A percentile compares a stretch with the other conserved stretches of the same genome.
Conservation (phyloP, 169 alveolate species). For the Cryptosporidium tyzzeri region DNA sequence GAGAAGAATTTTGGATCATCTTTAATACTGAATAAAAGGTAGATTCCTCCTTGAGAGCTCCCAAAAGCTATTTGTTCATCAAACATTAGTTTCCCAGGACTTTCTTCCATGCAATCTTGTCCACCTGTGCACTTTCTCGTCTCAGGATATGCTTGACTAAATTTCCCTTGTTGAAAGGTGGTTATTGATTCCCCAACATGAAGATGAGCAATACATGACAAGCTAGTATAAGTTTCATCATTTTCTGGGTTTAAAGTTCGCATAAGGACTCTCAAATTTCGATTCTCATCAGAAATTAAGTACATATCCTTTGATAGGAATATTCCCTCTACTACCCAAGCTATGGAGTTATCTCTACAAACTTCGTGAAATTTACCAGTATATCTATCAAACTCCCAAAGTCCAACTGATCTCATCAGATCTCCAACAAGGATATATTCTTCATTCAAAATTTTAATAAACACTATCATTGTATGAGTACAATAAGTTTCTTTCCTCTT, state of each 20-base stretch:
- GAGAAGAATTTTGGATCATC: conserved; percentile 22
- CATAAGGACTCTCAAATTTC: conserved; percentile 49
- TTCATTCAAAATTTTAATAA: conserved; percentile 39
- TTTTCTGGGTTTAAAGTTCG: conserved; percentile 32
- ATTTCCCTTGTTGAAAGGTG: conserved; percentile 54
- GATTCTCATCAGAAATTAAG: conserved; percentile 59
- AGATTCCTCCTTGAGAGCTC: conserved; percentile 53
- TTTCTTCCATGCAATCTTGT: conserved; percentile 26
- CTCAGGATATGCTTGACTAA: conserved; percentile 48
- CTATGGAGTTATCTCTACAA: conserved; percentile 52
- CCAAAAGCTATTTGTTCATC: conserved; percentile 65
- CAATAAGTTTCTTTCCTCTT: conserved; percentile 11
- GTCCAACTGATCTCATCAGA: conserved; percentile 74
- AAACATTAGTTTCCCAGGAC: conserved; percentile 12
- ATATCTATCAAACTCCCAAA: conserved; percentile 60
- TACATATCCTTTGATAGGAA: conserved; percentile 47
- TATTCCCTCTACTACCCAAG: conserved; percentile 70
- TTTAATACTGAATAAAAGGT: conserved; percentile 37
- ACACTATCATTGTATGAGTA: conserved; percentile 75
- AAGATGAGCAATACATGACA: conserved; percentile 59
- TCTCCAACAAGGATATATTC: conserved; percentile 65
- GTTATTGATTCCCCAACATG: conserved; percentile 66
- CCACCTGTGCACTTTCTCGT: conserved; percentile 22
- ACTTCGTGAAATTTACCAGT: conserved; percentile 54
- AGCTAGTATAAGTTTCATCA: conserved; percentile 51